Base-by-base conservation (phyloP, 768 basidiomycete genomes). In the Amanita molliuscula region DNA sequence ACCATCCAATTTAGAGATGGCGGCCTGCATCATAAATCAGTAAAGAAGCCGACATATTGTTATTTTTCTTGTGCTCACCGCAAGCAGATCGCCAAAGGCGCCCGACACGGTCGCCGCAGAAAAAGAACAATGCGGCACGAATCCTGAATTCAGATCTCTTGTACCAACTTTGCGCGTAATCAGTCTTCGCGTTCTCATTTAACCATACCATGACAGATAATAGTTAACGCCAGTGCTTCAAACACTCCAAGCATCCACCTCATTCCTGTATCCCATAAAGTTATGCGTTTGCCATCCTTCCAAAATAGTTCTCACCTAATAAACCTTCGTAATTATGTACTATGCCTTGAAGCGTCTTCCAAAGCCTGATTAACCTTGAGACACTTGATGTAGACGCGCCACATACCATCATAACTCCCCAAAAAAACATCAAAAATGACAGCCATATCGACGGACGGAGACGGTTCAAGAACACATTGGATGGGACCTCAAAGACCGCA, bases 401-500 rank as follows among this genome's bases (percentile, higher is more conserved):
- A 48, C 68, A 45, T 48, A 84, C 84, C 85, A 87, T 87, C 70
- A 80, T 79, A 26, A 87, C 55, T 2, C 84, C 85, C 84, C 85
- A 87, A 15, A 77, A 56, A 2, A 85, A 54, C 86, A 90, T 88
- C 47, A 88, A 69, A 23, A 72, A 52, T 4, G 84, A 84, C 4
- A 90, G 67, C 86, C 87, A 89, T 31, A 90, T 62, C 3, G 85
- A 87, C 0, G 87, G 88, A 0, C 84, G 73, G 28, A 87, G 69
- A 29, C 83, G 77, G 60, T 86, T 86, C 45, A 87, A 65, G 60
- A 84, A 79, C 2, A 85, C 65, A 53, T 87, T 86, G 11, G 81
- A 84, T 2, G 87, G 86, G 25, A 86, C 81, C 72, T 88, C 83
- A 53, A 88, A 88, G 23, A 86, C 58, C 2, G 82, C 73, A 58